A percentile compares a stretch with the other conserved stretches of the same genome.
Conservation (phyloP, 2,329 filamentous ascomycete genomes). For the Epichloe coenophiala region DNA sequence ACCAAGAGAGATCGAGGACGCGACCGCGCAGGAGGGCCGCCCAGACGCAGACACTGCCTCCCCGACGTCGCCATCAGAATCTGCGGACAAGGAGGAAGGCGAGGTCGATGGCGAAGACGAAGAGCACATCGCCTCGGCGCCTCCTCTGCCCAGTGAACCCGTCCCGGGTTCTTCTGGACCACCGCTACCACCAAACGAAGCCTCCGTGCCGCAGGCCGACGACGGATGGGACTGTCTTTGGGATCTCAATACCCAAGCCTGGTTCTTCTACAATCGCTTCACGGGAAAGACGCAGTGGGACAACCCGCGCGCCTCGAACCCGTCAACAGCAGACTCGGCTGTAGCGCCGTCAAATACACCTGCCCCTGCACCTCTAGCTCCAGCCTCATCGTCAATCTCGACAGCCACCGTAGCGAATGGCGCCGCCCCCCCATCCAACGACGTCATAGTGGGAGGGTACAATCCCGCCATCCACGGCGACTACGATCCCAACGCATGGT, state of each 20-base stretch:
- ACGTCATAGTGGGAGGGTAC: constrained; percentile 56
- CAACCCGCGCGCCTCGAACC: constrained; percentile 57
- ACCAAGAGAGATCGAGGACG: constrained; percentile 3
- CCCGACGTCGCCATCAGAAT: background rate
- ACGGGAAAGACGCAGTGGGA: constrained; percentile 70
- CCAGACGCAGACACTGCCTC: background rate
- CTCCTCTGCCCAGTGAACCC: constrained; percentile 24
- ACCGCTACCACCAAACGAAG: constrained; percentile 30
- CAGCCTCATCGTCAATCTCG: constrained; percentile 9
- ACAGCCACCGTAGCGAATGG: constrained; percentile 11
- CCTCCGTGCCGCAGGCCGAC: constrained; percentile 34
- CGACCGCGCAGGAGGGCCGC: background rate
- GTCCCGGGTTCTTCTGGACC: constrained; percentile 15
- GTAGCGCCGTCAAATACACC: constrained; percentile 18
- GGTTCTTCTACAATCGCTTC: constrained; percentile 76
- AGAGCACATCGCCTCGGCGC: constrained; percentile 5
- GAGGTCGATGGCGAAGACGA: constrained; percentile 2
- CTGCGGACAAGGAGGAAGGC: constrained; percentile 2
- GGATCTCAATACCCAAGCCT: constrained; percentile 54
- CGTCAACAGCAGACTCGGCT: background rate
- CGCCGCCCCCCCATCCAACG: constrained; percentile 14
- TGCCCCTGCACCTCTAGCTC: constrained; percentile 14
- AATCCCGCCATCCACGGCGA: constrained; percentile 93
- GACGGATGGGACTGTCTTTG: constrained; percentile 74
- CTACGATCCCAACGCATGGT: constrained; percentile 93